Conservation (phyloP, 371 early-diverging fungal genomes). For the Rhizopus microsporus region DNA sequence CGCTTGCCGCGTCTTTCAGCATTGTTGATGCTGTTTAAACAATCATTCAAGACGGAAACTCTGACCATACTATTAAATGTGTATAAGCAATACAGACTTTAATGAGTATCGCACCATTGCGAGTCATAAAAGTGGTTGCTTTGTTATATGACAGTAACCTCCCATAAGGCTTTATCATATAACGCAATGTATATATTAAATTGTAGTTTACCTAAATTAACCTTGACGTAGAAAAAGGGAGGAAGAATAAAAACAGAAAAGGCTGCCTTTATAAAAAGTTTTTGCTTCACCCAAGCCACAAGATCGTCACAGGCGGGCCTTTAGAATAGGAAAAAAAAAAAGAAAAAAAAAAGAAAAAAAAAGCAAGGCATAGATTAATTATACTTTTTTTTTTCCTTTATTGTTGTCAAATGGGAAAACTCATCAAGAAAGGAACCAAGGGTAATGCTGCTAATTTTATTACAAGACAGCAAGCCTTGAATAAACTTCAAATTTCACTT, state of each 20-base stretch:
- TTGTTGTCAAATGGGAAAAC: constrained; percentile 65
- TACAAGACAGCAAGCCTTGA: constrained; percentile 87
- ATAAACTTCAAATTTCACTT: constrained; percentile 92
- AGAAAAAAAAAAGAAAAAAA: too few relatives aligned
- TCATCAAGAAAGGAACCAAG: constrained; percentile 85
- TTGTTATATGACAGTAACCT: constrained; percentile 20
- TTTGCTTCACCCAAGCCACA: too few relatives aligned
- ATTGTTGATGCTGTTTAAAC: constrained; percentile 98
- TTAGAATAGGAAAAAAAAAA: neutral
- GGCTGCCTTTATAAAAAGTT: too few relatives aligned
- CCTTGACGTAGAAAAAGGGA: too few relatives aligned
- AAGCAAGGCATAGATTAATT: neutral
- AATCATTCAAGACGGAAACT: constrained; percentile 78
- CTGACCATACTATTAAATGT: constrained; percentile 39
- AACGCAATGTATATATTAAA: constrained; percentile 2
- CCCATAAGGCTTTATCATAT: constrained; percentile 18
- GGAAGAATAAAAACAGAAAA: too few relatives aligned
- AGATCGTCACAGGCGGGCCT: neutral
- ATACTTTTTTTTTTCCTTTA: constrained; percentile 11
- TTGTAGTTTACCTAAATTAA: too few relatives aligned
- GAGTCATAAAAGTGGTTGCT: constrained; percentile 30
- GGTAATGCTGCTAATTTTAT: constrained; percentile 93
- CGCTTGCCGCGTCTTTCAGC: constrained; percentile 98
- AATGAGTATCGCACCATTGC: constrained; percentile 22
- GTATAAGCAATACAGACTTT: constrained; percentile 20